Evolutionary conservation across 331 rosid species (phyloP).

Genomic region (Erythrophleum ivorense): DNA sequence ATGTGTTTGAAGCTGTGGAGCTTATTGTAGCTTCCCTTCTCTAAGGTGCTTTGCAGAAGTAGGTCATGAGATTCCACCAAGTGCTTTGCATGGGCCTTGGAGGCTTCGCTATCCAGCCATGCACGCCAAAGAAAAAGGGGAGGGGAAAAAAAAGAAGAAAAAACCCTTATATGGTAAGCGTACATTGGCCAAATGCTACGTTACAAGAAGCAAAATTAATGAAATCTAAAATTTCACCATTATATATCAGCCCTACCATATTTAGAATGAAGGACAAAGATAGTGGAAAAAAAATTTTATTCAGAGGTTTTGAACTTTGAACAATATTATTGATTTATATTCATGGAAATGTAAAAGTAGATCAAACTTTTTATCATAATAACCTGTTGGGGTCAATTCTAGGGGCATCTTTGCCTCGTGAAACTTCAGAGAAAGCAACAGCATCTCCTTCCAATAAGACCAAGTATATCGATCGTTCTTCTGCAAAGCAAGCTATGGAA

Average conservation of each 20-base stretch:
- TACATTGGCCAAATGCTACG: background rate
- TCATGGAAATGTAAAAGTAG: background rate
- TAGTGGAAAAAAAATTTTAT: background rate
- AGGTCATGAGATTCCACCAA: conserved; percentile 63
- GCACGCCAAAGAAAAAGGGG: background rate
- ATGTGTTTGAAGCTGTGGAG: conserved; percentile 76
- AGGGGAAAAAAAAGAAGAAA: background rate
- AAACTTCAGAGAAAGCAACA: conserved; percentile 53
- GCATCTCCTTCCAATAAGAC: conserved; percentile 72
- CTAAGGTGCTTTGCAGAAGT: conserved; percentile 57
- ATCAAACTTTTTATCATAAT: background rate
- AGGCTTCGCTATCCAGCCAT: conserved; percentile 48
- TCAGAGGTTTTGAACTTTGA: background rate
- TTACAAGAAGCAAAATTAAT: background rate
- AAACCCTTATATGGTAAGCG: background rate
- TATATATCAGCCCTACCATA: background rate
- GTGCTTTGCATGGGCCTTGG: conserved; percentile 52
- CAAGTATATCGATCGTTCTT: conserved; percentile 62
- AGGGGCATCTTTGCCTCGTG: conserved; percentile 33
- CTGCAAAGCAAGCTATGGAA: conserved; percentile 46
- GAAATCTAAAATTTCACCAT: no score
- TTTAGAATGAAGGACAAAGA: background rate
- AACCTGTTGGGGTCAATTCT: conserved; percentile 46
- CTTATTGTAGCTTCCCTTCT: conserved; percentile 54
- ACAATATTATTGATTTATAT: background rate